These are phyloP conservation scores for Populus tremula DNA, from an alignment of 345 rosid species.

Conservation along the genomic window DNA sequence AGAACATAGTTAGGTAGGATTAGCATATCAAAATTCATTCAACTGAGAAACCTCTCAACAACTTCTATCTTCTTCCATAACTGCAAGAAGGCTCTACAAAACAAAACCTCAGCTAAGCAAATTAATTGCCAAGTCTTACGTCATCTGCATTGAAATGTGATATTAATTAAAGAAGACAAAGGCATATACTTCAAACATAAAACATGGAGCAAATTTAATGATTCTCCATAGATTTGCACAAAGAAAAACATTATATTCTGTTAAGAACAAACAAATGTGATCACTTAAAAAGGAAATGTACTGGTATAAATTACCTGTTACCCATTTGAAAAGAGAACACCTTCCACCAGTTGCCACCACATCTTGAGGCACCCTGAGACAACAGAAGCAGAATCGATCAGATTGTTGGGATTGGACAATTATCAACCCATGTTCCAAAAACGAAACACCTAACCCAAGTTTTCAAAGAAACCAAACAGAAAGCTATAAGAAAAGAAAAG, in stretches of 20 bases:
- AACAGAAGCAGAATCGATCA: background rate
- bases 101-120: background rate
- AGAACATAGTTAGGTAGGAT: background rate
- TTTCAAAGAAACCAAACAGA: background rate
- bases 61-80: background rate
- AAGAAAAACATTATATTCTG: background rate
- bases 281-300: background rate
- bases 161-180: background rate
- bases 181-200: background rate
- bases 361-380: conserved; percentile 93
- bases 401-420: background rate
- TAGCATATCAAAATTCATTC: background rate
- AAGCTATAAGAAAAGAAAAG: background rate
- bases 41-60: background rate
- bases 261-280: background rate
- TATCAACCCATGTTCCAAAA: background rate
- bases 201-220: background rate
- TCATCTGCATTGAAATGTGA: background rate
- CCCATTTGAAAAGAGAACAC: conserved; percentile 83
- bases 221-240: background rate
- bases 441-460: background rate
- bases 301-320: conserved; percentile 51
- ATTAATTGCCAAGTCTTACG: background rate
- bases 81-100: conserved; percentile 3
- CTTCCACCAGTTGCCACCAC: conserved; percentile 90